Percentiles rank a stretch among this genome's conserved stretches.
Evolutionary conservation across 2,329 filamentous ascomycete species (phyloP).

Genomic region (Phialophora tarda): DNA sequence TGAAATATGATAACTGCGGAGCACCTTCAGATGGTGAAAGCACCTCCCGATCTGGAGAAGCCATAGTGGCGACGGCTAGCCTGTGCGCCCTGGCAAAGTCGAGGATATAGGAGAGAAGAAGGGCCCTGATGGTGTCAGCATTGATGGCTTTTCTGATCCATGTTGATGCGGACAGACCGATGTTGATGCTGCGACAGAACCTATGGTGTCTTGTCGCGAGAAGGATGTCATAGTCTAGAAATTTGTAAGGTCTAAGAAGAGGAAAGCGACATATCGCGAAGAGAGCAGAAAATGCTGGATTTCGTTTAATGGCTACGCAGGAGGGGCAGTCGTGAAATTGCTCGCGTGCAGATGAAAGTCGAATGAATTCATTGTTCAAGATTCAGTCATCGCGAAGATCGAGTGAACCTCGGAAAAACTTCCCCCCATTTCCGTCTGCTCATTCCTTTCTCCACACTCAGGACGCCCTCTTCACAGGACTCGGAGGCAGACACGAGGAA

Average conservation of each 20-base stretch:
- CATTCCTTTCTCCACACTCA: background rate
- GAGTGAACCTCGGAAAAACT: background rate
- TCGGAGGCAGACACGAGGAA: background rate
- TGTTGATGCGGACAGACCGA: constrained; percentile 1
- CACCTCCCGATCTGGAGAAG: constrained; percentile 20
- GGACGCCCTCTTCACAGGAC: background rate
- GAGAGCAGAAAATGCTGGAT: background rate
- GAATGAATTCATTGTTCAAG: constrained; percentile 9
- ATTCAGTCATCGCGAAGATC: background rate
- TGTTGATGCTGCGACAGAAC: background rate
- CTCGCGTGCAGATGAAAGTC: constrained; percentile 4
- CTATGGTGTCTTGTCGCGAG: background rate
- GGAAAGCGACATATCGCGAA: background rate
- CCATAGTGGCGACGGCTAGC: constrained; percentile 21
- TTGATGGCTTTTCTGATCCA: constrained; percentile 1
- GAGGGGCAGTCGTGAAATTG: background rate
- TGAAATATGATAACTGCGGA: constrained; percentile 20
- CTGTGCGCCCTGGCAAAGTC: constrained; percentile 3
- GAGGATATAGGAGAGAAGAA: constrained; percentile 2
- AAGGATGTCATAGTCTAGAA: background rate
- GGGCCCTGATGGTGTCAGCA: constrained; percentile 18
- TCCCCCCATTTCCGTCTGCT: background rate
- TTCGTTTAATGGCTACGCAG: background rate
- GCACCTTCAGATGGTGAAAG: constrained; percentile 17
- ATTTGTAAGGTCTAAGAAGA: background rate